Base-by-base conservation (phyloP, 306 rosid genomes). In the Acacia melanoxylon region DNA sequence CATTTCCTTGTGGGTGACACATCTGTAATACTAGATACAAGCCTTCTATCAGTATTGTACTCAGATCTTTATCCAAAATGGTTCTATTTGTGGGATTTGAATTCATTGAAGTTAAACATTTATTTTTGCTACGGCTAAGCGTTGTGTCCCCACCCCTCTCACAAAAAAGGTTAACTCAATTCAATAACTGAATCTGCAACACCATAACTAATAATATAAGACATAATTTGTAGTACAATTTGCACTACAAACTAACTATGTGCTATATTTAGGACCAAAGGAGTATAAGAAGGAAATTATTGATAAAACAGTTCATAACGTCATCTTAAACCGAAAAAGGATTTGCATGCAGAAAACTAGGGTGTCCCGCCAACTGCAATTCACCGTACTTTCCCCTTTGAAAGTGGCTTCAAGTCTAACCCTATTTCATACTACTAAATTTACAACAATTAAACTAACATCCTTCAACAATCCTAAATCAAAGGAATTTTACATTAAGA, bases 401-500 rank as follows among this genome's bases (percentile, higher is more conserved):
- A 56, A 56, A 44, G 37, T 44, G 77, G 24, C 25, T 83, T 59
- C 68, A 33, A 72, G 82, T 74, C 68, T 15, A 81, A 80, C 76
- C 82, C 65, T 76, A 82, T 83, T 72, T 54, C 40, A 65, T 82
- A 66, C 54, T 42, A 76, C 79, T 76, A 82, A 83, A 86, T 88
- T 83, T 87, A 88, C 94, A 88, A 79, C 77, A 81, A 78, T 51
- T 65, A 80, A 86, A 82, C 78, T 49, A 51, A 49, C 48, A 76
- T 45, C 80, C 75, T 80, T 73, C 89, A 73, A 80, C 78, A 44
- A 80, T 20, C 80, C 81, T 80, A 80, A 65, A 78, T 66, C 61
- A 82, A 44, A 19, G 56, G 74, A 88, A 86, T 86, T 82, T 78
- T 83, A 88, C 90, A 87, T 77, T 86, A 81, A 84, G 83, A 41